Evolutionary conservation across 495 filamentous ascomycete genomes (phyloP).

Genomic region (Hypoxylon fuscum): DNA sequence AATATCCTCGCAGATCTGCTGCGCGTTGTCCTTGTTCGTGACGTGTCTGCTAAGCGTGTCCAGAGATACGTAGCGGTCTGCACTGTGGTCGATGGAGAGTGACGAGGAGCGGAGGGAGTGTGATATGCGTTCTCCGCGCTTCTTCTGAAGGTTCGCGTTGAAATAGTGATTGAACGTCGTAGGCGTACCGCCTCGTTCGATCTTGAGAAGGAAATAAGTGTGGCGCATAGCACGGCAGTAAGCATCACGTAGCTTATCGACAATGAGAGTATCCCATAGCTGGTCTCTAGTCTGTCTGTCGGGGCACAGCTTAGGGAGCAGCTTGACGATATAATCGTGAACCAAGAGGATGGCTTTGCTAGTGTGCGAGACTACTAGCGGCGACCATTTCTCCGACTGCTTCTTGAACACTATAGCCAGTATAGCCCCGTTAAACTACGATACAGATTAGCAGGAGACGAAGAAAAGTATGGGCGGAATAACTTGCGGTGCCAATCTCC

Average conservation of each 20-base stretch:
- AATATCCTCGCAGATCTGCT: constrained; percentile 12
- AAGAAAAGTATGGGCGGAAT: background rate
- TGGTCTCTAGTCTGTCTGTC: constrained; percentile 45
- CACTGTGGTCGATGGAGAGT: background rate
- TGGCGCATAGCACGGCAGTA: constrained; percentile 55
- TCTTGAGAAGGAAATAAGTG: constrained; percentile 52
- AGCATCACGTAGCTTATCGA: constrained; percentile 48
- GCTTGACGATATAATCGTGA: constrained; percentile 53
- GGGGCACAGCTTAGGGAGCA: constrained; percentile 45
- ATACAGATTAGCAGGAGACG: background rate
- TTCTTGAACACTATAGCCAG: constrained; percentile 54
- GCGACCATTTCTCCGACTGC: constrained; percentile 60
- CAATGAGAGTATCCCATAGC: constrained; percentile 45
- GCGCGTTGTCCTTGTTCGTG: background rate
- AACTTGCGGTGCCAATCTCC: constrained; percentile 33
- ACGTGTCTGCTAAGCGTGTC: background rate
- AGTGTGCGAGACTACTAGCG: constrained; percentile 54
- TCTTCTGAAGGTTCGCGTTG: constrained; percentile 55
- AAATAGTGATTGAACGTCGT: constrained; percentile 63
- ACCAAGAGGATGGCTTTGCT: constrained; percentile 53
- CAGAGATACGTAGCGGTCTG: background rate
- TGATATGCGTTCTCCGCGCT: constrained; percentile 22
- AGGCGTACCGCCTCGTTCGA: constrained; percentile 54
- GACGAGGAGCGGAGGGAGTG: background rate
- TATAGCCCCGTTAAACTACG: constrained; percentile 46